These are phyloP conservation scores for Micromonas commoda DNA, from an alignment of 139 green algal species.

Conservation along the genomic window DNA sequence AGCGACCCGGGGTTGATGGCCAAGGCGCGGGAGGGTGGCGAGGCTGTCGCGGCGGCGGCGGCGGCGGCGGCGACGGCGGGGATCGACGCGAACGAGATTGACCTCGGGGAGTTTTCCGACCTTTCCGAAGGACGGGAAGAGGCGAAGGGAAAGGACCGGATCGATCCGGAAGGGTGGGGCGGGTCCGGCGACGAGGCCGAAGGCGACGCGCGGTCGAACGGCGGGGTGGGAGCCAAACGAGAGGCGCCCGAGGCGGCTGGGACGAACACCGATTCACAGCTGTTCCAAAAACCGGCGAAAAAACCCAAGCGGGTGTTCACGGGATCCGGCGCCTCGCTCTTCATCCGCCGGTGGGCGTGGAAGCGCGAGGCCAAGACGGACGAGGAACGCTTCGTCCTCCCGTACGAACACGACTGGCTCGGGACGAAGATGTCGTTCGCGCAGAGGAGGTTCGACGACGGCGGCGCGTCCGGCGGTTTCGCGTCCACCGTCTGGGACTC, in stretches of 20 bases:
- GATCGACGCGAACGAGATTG: neutral
- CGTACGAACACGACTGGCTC: neutral
- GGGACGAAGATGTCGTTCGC: neutral
- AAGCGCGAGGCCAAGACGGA: constrained; percentile 12
- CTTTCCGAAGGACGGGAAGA: too few relatives aligned
- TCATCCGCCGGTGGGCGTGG: constrained; percentile 7
- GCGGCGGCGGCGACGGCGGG: too few relatives aligned
- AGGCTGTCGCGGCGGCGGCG: too few relatives aligned
- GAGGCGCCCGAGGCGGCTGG: too few relatives aligned
- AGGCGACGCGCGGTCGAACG: neutral
- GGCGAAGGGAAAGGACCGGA: neutral
- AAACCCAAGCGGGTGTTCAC: neutral
- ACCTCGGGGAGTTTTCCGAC: neutral
- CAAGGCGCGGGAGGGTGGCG: too few relatives aligned
- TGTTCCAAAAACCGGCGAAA: too few relatives aligned
- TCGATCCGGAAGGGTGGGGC: neutral
- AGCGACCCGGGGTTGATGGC: neutral
- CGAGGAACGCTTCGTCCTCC: neutral
- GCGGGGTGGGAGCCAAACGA: too few relatives aligned
- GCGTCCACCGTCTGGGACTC: constrained; percentile 11
- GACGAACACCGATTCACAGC: too few relatives aligned
- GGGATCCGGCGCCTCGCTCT: neutral
- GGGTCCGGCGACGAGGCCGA: neutral
- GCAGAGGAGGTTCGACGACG: neutral
- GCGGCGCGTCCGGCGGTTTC: neutral